Conservation (phyloP, 345 rosid genomes). For the Syzygium aromaticum region DNA sequence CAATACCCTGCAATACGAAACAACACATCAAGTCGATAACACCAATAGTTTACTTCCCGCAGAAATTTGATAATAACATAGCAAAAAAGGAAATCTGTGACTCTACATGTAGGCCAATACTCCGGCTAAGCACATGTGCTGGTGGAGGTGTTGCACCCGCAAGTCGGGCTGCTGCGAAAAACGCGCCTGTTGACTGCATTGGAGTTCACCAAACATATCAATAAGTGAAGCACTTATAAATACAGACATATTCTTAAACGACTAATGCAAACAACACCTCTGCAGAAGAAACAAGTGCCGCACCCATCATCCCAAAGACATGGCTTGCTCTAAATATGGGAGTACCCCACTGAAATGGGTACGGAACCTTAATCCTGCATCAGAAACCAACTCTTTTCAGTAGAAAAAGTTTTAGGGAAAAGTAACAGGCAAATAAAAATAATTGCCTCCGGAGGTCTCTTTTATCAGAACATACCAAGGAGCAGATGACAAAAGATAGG, state of each 20-base stretch:
- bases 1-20: slow-evolving; percentile 48
- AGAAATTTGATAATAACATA: background rate
- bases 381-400: background rate
- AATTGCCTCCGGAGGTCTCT: background rate
- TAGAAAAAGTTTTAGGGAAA: background rate
- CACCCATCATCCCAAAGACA: slow-evolving; percentile 94
- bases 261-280: slow-evolving; percentile 42
- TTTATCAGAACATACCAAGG: slow-evolving; percentile 45
- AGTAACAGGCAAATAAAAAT: background rate
- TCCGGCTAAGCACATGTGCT: slow-evolving; percentile 73
- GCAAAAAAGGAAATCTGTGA: background rate
- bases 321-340: slow-evolving; percentile 93
- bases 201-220: background rate
- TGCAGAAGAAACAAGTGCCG: slow-evolving; percentile 81
- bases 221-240: background rate
- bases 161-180: slow-evolving; percentile 79
- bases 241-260: background rate
- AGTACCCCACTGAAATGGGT: slow-evolving; percentile 97
- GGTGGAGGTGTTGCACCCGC: slow-evolving; percentile 98
- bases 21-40: background rate
- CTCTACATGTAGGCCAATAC: slow-evolving; percentile 83
- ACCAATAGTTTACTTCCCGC: background rate
- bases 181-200: slow-evolving; percentile 75
- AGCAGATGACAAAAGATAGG: slow-evolving; percentile 68
- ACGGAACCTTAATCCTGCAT: slow-evolving; percentile 79